Evolutionary conservation across 352 stramenopile species (phyloP), one percentile per base, ranked within the genome.

Genomic region (Phytopythium litorale): DNA sequence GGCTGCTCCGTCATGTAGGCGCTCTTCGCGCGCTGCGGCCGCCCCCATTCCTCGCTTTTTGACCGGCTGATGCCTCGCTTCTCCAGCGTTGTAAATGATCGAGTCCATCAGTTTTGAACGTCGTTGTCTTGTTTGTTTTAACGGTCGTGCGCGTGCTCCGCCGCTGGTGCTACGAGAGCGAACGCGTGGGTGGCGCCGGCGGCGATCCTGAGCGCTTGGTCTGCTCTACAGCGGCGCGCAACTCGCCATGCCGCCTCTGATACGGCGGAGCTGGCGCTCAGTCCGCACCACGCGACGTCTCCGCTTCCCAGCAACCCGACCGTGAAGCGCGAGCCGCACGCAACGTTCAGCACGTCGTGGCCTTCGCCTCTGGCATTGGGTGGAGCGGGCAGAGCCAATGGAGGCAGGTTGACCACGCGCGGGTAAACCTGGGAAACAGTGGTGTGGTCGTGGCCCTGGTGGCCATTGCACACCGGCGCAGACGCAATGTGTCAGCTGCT

Each of bases 1-100:
- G 55, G 72, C 54, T 91, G 82, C 67, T 65, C 63, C 38, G 71
- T 89, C 63, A 87, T 89, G 78, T 91, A 87, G 83, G 13, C 55
- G 3, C 37, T 1, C 4, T 4, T 7, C 42, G 42, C n/a, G 19
- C 40, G 33, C 7, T 21, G n/a, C 21, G n/a, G 19, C 35, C 42
- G 6, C 19, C 52, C 52, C 12, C 12, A 9, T 7, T 46, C 32
- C 5, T n/a, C 33, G 1, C 9, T 58, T 58, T 58, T 58, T 58
- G 53, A 58, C 38, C 38, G 25, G 35, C 32, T 42, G 35, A 49
- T 58, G 53, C 48, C 28, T 30, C 46, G 23, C 6, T 33, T 53
- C 13, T 15, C 46, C 46, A 53, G 23, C 46, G 4, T 53, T 54
- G 48, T 38, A 23, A 54, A 54, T 35, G 28, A 18, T 35, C 48